Base-by-base conservation (phyloP, 441 rosid species). In the Adansonia madagascariensis region DNA sequence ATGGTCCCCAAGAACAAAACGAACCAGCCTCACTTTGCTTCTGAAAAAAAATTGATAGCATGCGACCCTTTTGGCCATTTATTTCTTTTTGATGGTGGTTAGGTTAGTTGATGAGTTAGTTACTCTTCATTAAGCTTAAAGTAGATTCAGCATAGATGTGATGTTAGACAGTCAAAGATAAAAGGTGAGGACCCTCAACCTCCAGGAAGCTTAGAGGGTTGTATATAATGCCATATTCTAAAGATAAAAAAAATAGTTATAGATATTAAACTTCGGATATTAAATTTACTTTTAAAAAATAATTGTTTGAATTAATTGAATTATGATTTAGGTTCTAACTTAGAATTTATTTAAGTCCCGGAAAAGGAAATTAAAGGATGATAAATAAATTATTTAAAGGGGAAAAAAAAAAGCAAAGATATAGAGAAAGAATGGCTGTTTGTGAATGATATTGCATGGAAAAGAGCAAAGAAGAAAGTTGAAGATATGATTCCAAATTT, bases 401-500 rank as follows among this genome's bases (percentile, higher is more conserved):
- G 11, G 4, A 53, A 10, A 14, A 49, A 0, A 3, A 4, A 20
- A 10, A 2, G 11, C 2, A 68, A 12, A 22, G 57, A 10, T 67
- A 20, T 3, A 18, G 3, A 68, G 18, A 8, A 43, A 17, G 31
- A 67, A 10, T 67, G 17, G 24, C 0, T 24, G 57, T 15, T 8
- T 62, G 0, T 43, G n/a, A 66, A 10, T 43, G 31, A 68, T 20
- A 5, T 46, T 61, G 69, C 57, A 24, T 14, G 52, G 18, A 53
- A 35, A 53, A 35, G 15, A 17, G 17, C 6, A 71, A 71, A 35
- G 49, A 22, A 24, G 10, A 35, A 53, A 71, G 55, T 65, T 4
- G 41, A 64, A 72, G 83, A 83, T 77, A 85, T 78, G 88, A 84
- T 84, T 82, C 87, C 61, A 57, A 69, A 68, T 71, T 85, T 84